Evolutionary conservation across 306 rosid genomes (phyloP).

Genomic region (Hippophae tibetana): DNA sequence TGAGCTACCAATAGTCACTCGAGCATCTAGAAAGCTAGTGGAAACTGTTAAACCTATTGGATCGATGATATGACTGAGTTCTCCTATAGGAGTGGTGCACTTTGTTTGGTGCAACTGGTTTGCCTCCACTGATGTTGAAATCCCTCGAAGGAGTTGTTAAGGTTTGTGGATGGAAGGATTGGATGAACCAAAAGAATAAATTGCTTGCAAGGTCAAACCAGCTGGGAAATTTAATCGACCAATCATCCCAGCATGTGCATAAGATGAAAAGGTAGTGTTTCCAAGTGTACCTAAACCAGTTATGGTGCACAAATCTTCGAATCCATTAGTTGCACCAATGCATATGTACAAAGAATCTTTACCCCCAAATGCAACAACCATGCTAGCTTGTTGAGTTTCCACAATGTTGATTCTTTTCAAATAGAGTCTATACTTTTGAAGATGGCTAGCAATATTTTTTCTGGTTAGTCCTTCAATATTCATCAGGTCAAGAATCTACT

Average conservation of each 20-base stretch:
- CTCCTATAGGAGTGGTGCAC: conserved; percentile 31
- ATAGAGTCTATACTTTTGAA: conserved; percentile 65
- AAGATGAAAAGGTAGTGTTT: conserved; percentile 32
- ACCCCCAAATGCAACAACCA: conserved; percentile 13
- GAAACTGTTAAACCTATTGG: conserved; percentile 35
- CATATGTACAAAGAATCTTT: too few relatives aligned
- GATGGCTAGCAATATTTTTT: conserved; percentile 90
- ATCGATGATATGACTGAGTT: conserved; percentile 30
- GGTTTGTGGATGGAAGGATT: conserved; percentile 29
- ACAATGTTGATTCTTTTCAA: conserved; percentile 32
- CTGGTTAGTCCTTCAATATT: conserved; percentile 33
- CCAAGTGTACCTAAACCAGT: conserved; percentile 37
- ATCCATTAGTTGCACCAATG: conserved; percentile 13
- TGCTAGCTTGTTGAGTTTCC: conserved; percentile 34
- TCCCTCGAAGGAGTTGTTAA: conserved; percentile 5
- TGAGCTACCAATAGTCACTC: conserved; percentile 17
- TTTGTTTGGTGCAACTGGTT: conserved; percentile 33
- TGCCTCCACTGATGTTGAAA: too few relatives aligned
- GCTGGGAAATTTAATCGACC: conserved; percentile 38
- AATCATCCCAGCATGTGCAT: conserved; percentile 38
- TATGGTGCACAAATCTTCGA: conserved; percentile 30
- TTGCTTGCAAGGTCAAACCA: conserved; percentile 38
- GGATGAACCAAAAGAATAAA: conserved; percentile 35
- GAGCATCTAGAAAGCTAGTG: conserved; percentile 28
- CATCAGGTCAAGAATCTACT: too few relatives aligned